Percentiles rank a stretch among this genome's conserved stretches.
These are phyloP conservation scores for Pythium dissotocum DNA, from an alignment of 352 stramenopile species.

Conservation along the genomic window DNA sequence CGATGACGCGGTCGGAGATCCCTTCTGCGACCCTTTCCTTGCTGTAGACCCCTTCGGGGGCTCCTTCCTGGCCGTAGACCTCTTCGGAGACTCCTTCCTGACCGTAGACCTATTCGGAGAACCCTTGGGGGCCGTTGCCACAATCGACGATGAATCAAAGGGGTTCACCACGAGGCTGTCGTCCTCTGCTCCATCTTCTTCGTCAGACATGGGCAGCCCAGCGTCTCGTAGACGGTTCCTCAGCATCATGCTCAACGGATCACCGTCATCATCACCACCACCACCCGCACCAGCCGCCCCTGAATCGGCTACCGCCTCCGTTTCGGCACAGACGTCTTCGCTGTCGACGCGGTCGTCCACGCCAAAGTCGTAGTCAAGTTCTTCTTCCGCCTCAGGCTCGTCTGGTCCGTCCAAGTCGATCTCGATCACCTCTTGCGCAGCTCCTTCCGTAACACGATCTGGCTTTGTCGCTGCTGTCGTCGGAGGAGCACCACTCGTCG, in stretches of 20 bases:
- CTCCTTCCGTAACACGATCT: not conserved
- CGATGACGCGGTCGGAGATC: slow-evolving; percentile 23
- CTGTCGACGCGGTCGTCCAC: not conserved
- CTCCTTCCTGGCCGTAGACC: not conserved
- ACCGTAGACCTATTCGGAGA: slow-evolving; percentile 6
- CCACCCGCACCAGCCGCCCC: not conserved
- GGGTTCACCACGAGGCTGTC: slow-evolving; percentile 6
- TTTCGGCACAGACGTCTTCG: slow-evolving; percentile 12
- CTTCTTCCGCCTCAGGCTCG: slow-evolving; percentile 18
- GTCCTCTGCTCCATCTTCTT: slow-evolving; percentile 10
- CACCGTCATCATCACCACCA: slow-evolving; percentile 2
- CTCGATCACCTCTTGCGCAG: slow-evolving; percentile 16
- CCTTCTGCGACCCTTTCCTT: not conserved
- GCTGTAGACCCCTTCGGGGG: slow-evolving; percentile 6
- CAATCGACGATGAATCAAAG: slow-evolving; percentile 23
- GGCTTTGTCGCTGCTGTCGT: not conserved
- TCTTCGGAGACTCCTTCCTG: not conserved
- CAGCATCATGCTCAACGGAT: slow-evolving; percentile 22
- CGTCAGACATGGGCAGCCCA: slow-evolving; percentile 21
- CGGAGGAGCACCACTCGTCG: not conserved
- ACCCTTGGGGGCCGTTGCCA: not conserved
- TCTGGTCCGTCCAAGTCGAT: slow-evolving; percentile 38
- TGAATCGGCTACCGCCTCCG: not conserved
- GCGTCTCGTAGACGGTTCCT: slow-evolving; percentile 18
- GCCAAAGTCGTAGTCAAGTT: slow-evolving; percentile 23